Evolutionary conservation across 164 flowering plant genomes (phyloP), one percentile per base, ranked within the genome.

Genomic region (Malania oleifera): DNA sequence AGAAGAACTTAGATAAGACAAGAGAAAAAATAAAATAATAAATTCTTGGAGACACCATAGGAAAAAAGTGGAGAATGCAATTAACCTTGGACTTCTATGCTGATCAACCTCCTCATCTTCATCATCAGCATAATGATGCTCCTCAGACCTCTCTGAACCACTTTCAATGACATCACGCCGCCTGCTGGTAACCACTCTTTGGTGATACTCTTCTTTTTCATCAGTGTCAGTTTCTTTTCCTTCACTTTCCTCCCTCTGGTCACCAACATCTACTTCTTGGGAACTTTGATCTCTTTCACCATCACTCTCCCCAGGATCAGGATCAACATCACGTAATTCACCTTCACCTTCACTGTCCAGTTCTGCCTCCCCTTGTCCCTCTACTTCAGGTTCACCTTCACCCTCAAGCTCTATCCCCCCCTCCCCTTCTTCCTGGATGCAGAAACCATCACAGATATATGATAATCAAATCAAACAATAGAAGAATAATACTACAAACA

Each of bases 51-150:
- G 2, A 57, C 11, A 34, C 9, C 18, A 51, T 50, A 29, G 41
- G 35, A 67, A 13, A 18, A 18, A 11, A 15, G 31, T 12, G 25
- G 57, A 34, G 24, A 20, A 27, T 15, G 20, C 3, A 15, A 23
- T 13, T 60, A 70, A 88, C 96, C 91, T 81, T 37, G 63, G 75
- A 56, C 82, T 82, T 80, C 85, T 74, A 50, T 79, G 72, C 65
- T 86, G 91, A 64, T 83, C 85, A 40, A 83, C 95, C 61, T 82
- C 97, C 40, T 90, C 96, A 54, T 90, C 96, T 58, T 82, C 92
- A 68, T 81, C 69, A 27, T 80, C 96, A 71, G 59, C 78, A 66
- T 75, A 85, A 46, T 69, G 82, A 62, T 78, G 73, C 48, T 83
- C 93, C 70, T 83, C 95, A 52, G 95, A 91, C 65, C 85, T 71